Percentiles rank a stretch among this genome's conserved stretches.
Conservation (phyloP, 73 alveolate genomes). For the Tetrahymena borealis region DNA sequence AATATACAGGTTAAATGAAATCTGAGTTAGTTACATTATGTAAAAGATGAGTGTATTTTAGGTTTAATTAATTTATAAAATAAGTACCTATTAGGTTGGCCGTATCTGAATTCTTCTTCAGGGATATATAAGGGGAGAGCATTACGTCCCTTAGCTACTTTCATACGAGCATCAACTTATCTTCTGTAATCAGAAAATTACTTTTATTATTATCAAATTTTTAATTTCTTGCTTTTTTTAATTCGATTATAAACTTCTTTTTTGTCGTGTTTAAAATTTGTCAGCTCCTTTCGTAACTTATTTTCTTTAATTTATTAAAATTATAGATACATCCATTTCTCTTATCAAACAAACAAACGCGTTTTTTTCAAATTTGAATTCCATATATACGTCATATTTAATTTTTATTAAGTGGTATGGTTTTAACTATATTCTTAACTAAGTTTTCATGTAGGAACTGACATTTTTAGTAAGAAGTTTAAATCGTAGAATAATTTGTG, state of each 20-base stretch:
- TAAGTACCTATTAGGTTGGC: conserved; percentile 25
- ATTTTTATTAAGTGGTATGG: no score
- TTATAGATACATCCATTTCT: not conserved
- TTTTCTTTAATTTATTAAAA: not conserved
- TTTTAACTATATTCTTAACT: no score
- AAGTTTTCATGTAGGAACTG: not conserved
- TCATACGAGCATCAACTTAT: not conserved
- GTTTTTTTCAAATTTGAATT: no score
- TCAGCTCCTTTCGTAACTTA: conserved; percentile 1
- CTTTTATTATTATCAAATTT: not conserved
- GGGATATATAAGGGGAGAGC: conserved; percentile 9
- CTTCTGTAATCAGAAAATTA: not conserved
- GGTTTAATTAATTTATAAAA: no score
- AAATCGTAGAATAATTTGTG: not conserved
- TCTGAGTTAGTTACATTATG: not conserved
- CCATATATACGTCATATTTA: no score
- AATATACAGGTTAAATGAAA: not conserved
- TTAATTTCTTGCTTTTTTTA: no score
- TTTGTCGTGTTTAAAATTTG: no score
- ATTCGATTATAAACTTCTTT: not conserved
- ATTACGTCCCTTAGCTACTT: not conserved
- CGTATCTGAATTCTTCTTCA: conserved; percentile 44
- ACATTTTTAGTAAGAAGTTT: not conserved
- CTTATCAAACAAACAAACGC: not conserved
- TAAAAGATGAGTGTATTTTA: not conserved